Conservation (phyloP, 1,284 basidiomycete species). For the Boletellus deceptivus region DNA sequence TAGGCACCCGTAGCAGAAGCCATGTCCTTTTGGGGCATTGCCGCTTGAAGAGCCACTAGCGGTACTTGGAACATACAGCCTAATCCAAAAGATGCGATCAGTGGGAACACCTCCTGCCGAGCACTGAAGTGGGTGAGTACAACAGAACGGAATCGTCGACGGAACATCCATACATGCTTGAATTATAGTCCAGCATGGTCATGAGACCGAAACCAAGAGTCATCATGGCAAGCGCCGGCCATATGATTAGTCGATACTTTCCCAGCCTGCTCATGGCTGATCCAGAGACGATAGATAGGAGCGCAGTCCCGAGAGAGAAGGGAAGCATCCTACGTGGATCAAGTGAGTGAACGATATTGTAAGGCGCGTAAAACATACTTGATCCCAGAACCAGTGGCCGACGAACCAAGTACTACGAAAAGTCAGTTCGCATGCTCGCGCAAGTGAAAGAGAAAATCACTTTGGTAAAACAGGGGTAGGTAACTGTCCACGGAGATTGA, state of each 20-base stretch:
- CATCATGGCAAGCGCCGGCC: constrained; percentile 54
- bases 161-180: constrained; percentile 42
- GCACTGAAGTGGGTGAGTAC: not conserved
- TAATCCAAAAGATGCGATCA: constrained; percentile 59
- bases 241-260: constrained; percentile 65
- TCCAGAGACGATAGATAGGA: constrained; percentile 60
- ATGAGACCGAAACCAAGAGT: constrained; percentile 41
- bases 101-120: constrained; percentile 47
- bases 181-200: constrained; percentile 35
- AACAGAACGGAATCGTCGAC: not conserved
- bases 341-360: not conserved
- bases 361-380: constrained; percentile 33
- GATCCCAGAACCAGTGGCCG: constrained; percentile 1
- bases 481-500: constrained; percentile 43
- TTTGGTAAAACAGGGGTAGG: constrained; percentile 16
- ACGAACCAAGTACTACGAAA: not conserved
- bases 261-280: constrained; percentile 57
- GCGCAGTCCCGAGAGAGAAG: constrained; percentile 63
- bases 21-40: constrained; percentile 82
- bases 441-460: not conserved
- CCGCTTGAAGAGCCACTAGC: constrained; percentile 70
- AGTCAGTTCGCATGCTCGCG: not conserved
- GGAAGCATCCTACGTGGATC: constrained; percentile 62
- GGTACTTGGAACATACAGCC: constrained; percentile 70
- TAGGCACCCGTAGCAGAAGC: constrained; percentile 72